These are phyloP conservation scores for Chalciporus pseudorubinellus DNA, from an alignment of 768 basidiomycete genomes.

Conservation along the genomic window DNA sequence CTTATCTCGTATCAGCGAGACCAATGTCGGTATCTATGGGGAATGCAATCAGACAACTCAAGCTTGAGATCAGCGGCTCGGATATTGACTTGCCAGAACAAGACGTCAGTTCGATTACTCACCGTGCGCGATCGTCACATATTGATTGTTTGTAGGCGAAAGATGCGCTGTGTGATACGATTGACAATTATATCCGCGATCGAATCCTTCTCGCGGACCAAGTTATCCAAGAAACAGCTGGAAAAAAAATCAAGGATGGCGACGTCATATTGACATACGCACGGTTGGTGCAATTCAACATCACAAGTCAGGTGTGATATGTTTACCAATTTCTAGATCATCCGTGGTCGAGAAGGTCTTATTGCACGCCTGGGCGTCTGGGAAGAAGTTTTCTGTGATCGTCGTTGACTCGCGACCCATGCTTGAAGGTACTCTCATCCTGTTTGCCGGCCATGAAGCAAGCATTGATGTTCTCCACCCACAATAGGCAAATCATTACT, in stretches of 20 bases:
- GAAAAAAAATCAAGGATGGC: conserved; percentile 91
- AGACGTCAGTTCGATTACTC: conserved; percentile 55
- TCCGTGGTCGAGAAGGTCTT: conserved; percentile 92
- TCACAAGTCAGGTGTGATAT: neutral
- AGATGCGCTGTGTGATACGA: conserved; percentile 74
- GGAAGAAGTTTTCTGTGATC: conserved; percentile 83
- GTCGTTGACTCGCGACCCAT: conserved; percentile 95
- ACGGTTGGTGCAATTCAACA: conserved; percentile 46
- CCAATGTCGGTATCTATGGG: conserved; percentile 95
- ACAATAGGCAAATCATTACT: conserved; percentile 74
- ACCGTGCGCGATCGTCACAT: neutral
- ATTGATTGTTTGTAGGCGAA: conserved; percentile 64
- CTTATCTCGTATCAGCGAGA: conserved; percentile 80
- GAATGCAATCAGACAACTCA: conserved; percentile 90
- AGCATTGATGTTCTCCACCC: conserved; percentile 1
- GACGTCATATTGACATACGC: conserved; percentile 94
- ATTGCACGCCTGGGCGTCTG: conserved; percentile 68
- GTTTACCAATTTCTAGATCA: conserved; percentile 51
- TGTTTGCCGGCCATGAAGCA: neutral
- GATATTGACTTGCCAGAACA: conserved; percentile 95
- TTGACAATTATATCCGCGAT: conserved; percentile 92
- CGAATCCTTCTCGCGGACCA: conserved; percentile 91
- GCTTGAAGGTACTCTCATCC: conserved; percentile 65
- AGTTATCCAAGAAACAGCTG: conserved; percentile 86
- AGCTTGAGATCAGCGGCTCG: conserved; percentile 89